phyloP scores from a whole-genome alignment of 371 early-diverging fungal genomes.

The Haplosporangium sp. region DNA sequence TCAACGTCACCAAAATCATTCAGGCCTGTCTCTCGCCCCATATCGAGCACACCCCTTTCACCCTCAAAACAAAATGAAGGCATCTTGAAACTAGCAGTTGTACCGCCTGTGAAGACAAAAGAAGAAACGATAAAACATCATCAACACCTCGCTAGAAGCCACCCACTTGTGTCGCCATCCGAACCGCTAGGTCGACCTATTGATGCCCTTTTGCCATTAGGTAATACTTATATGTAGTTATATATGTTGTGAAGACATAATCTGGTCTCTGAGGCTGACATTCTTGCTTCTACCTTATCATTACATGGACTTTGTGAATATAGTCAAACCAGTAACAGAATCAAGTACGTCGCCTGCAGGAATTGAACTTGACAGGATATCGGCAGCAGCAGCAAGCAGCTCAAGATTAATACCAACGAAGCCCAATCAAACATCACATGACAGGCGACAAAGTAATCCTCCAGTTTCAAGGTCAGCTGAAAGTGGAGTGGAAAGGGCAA shows the following conservation, averaged over 20 bases:
- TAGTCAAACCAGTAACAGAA: constrained; percentile 24
- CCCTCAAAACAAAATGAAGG: constrained; percentile 5
- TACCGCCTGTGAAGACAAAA: constrained; percentile 39
- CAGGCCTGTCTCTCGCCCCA: background rate
- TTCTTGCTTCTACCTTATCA: too few relatives aligned
- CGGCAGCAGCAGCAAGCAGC: background rate
- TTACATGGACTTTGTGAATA: too few relatives aligned
- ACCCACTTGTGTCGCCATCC: constrained; percentile 21
- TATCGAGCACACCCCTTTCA: background rate
- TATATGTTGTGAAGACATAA: too few relatives aligned
- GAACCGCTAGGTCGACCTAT: constrained; percentile 35
- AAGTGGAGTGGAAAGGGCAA: background rate
- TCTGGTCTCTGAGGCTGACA: too few relatives aligned
- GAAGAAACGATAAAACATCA: constrained; percentile 25
- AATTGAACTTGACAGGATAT: constrained; percentile 22
- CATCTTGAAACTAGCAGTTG: constrained; percentile 34
- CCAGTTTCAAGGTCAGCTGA: background rate
- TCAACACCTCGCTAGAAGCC: constrained; percentile 34
- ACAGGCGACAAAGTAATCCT: background rate
- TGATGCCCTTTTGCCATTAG: constrained; percentile 33
- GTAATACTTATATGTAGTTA: constrained; percentile 9
- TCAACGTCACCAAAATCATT: background rate
- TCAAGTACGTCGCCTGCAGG: constrained; percentile 15
- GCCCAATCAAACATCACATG: background rate
- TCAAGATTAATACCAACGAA: background rate